Percentiles rank a stretch among this genome's conserved stretches.
phyloP scores from a whole-genome alignment of 2,329 filamentous ascomycete genomes.

The Epichloe glyceriae region DNA sequence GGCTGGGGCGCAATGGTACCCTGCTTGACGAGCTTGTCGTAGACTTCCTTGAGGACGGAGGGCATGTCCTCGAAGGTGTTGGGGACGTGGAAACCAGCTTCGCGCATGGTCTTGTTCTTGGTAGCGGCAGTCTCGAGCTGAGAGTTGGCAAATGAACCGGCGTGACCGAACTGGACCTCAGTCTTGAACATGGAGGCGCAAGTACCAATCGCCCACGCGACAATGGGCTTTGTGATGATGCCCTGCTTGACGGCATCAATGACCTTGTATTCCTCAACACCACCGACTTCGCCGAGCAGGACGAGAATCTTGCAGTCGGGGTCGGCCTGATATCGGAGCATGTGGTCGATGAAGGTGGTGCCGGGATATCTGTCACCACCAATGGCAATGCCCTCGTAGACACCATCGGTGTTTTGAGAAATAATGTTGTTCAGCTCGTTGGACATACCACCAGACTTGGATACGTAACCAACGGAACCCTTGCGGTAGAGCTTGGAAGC shows the following conservation, averaged over 20 bases:
- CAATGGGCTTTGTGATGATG: conserved; percentile 93
- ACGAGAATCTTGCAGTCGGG: conserved; percentile 96
- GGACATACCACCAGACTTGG: conserved; percentile 99
- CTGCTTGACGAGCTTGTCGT: conserved; percentile 74
- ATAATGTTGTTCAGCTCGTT: conserved; percentile 99
- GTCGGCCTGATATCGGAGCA: conserved; percentile 91
- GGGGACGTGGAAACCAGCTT: conserved; percentile 88
- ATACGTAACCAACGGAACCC: conserved; percentile 97
- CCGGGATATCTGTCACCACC: conserved; percentile 98
- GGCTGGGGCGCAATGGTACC: conserved; percentile 75
- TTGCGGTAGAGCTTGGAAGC: conserved; percentile 99
- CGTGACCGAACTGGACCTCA: conserved; percentile 98
- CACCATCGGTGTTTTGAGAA: conserved; percentile 88
- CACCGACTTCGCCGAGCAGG: conserved; percentile 93
- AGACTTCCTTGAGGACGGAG: conserved; percentile 60
- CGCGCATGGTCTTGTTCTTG: conserved; percentile 96
- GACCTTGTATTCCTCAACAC: conserved; percentile 99
- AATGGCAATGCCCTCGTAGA: conserved; percentile 98
- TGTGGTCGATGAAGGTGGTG: conserved; percentile 98
- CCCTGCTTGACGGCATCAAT: conserved; percentile 95
- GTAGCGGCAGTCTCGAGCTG: conserved; percentile 91
- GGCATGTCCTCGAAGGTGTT: conserved; percentile 96
- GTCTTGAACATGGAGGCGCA: conserved; percentile 99
- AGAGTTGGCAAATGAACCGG: conserved; percentile 97
- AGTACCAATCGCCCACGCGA: conserved; percentile 98